Conservation (phyloP, 2,329 filamentous ascomycete species). For the Colletotrichum horii region DNA sequence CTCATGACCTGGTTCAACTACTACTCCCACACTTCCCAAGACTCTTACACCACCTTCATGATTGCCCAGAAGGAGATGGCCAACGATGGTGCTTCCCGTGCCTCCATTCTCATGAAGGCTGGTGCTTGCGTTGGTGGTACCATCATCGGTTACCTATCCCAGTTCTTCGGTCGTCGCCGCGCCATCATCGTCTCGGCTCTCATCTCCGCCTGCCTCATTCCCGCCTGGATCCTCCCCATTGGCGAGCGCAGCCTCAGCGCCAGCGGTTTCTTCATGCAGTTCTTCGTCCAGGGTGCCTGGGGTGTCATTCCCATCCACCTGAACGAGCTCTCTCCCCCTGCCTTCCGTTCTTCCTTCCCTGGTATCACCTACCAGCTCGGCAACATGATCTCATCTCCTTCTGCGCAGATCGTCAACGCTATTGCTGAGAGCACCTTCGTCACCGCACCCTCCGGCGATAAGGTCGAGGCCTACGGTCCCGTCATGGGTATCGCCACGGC, state of each 20-base stretch:
- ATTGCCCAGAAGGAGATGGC: conserved; percentile 71
- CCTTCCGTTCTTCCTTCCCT: conserved; percentile 74
- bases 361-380: conserved; percentile 77
- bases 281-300: conserved; percentile 71
- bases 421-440: conserved; percentile 69
- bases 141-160: conserved; percentile 75
- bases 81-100: conserved; percentile 69
- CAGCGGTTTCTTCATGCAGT: conserved; percentile 72
- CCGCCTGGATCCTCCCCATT: conserved; percentile 73
- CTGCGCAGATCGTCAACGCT: conserved; percentile 79
- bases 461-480: conserved; percentile 73
- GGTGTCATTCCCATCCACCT: conserved; percentile 75
- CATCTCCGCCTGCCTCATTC: conserved; percentile 66
- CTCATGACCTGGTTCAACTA: conserved; percentile 80
- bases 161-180: conserved; percentile 76
- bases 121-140: conserved; percentile 78
- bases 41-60: conserved; percentile 85
- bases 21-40: conserved; percentile 81
- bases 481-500: conserved; percentile 79
- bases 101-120: conserved; percentile 81
- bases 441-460: conserved; percentile 53
- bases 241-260: conserved; percentile 64
- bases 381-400: conserved; percentile 76
- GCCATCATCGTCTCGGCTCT: conserved; percentile 67
- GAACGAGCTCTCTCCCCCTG: conserved; percentile 74